phyloP scores from a whole-genome alignment of 1,284 basidiomycete species.

The Ustilago vetiveriae region DNA sequence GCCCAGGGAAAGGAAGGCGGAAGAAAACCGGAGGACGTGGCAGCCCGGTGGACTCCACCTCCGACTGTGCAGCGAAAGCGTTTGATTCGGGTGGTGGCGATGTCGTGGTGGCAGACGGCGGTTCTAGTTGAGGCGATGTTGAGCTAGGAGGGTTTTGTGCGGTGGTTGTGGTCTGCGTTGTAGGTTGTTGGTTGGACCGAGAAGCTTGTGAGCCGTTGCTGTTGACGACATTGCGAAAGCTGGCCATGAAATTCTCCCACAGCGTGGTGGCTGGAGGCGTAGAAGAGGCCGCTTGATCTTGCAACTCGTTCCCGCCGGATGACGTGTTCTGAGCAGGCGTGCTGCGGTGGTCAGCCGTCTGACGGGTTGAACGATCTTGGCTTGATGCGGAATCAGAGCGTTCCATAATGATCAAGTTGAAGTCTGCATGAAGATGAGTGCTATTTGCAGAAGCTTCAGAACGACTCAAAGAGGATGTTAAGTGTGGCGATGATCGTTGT shows the following conservation, averaged over 20 bases:
- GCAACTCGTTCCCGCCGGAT: too few relatives aligned
- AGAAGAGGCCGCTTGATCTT: too few relatives aligned
- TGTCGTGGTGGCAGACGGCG: background rate
- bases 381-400: slow-evolving; percentile 9
- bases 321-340: background rate
- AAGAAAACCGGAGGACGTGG: slow-evolving; percentile 40
- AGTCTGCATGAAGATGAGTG: slow-evolving; percentile 16
- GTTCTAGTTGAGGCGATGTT: background rate
- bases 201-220: slow-evolving; percentile 2
- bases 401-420: slow-evolving; percentile 17
- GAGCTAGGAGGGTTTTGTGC: background rate
- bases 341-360: slow-evolving; percentile 5
- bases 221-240: slow-evolving; percentile 21
- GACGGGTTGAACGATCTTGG: background rate
- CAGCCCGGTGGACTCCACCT: background rate
- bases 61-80: background rate
- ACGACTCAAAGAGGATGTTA: background rate
- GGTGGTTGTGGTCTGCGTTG: background rate
- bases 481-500: background rate
- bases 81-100: background rate
- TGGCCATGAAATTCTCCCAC: slow-evolving; percentile 40
- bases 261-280: slow-evolving; percentile 15
- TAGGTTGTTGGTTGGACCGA: background rate
- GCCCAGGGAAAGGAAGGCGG: slow-evolving; percentile 43
- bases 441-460: too few relatives aligned